Evolutionary conservation across 2,329 filamentous ascomycete genomes (phyloP).

Genomic region (Rutstroemia sp.): DNA sequence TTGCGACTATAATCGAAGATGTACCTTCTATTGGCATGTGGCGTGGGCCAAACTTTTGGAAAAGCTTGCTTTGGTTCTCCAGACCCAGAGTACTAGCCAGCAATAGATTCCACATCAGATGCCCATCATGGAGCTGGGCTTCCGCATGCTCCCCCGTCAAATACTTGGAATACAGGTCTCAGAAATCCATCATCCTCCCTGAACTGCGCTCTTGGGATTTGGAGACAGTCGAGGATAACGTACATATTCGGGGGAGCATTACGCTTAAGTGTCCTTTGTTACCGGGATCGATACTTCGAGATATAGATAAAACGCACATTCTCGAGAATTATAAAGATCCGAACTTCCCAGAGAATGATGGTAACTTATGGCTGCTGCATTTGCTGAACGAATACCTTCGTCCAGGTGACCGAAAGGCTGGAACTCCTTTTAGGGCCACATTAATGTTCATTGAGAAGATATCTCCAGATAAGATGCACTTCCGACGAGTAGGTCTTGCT

Average conservation of each 20-base stretch:
- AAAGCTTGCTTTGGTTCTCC: background rate
- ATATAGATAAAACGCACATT: background rate
- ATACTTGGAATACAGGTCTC: background rate
- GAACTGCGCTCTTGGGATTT: background rate
- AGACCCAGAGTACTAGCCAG: no score
- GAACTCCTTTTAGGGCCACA: background rate
- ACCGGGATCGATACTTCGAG: background rate
- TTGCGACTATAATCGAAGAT: background rate
- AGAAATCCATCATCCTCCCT: background rate
- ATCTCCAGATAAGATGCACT: background rate
- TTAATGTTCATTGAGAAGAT: background rate
- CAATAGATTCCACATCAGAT: background rate
- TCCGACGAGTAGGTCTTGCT: background rate
- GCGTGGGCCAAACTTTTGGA: background rate
- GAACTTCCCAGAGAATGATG: background rate
- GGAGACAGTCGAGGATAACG: background rate
- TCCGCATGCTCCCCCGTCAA: background rate
- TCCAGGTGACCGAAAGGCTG: background rate
- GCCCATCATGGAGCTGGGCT: background rate
- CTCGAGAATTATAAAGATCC: background rate
- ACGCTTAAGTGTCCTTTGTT: background rate
- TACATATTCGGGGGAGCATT: background rate
- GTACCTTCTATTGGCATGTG: background rate
- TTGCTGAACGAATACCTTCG: background rate
- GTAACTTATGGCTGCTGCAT: background rate